Evolutionary conservation across 257 asterid species (phyloP).

Genomic region (Ehretia macrophylla): DNA sequence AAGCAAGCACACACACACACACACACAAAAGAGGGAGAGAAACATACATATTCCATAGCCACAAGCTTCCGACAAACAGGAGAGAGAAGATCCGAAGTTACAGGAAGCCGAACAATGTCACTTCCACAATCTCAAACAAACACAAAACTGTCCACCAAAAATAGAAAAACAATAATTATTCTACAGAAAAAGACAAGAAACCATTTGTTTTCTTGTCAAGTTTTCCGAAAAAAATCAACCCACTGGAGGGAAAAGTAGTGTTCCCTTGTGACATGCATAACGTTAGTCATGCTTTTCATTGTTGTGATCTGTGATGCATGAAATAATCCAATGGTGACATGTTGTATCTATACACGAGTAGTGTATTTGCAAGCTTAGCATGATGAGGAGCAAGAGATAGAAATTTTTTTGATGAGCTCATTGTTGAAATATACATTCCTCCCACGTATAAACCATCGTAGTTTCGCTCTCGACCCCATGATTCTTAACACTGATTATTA

Average conservation of each 20-base stretch:
- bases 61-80: conserved; percentile 44
- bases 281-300: too few relatives aligned
- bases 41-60: conserved; percentile 43
- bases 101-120: conserved; percentile 29
- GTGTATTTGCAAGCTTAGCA: neutral
- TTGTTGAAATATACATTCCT: too few relatives aligned
- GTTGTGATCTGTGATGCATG: neutral
- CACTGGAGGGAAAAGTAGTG: neutral
- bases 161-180: neutral
- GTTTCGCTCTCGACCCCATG: too few relatives aligned
- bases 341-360: too few relatives aligned
- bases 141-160: neutral
- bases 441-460: too few relatives aligned
- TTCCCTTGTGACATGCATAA: neutral
- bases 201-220: too few relatives aligned
- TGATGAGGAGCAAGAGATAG: conserved; percentile 1
- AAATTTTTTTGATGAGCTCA: conserved; percentile 10
- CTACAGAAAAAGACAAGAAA: neutral
- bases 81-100: conserved; percentile 56
- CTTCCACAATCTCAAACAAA: conserved; percentile 17
- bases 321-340: neutral
- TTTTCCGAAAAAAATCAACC: neutral
- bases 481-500: too few relatives aligned
- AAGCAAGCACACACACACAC: neutral
- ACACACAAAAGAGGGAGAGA: conserved; percentile 1